phyloP scores from a whole-genome alignment of 208 protist species.

The Novymonas esmeraldas region DNA sequence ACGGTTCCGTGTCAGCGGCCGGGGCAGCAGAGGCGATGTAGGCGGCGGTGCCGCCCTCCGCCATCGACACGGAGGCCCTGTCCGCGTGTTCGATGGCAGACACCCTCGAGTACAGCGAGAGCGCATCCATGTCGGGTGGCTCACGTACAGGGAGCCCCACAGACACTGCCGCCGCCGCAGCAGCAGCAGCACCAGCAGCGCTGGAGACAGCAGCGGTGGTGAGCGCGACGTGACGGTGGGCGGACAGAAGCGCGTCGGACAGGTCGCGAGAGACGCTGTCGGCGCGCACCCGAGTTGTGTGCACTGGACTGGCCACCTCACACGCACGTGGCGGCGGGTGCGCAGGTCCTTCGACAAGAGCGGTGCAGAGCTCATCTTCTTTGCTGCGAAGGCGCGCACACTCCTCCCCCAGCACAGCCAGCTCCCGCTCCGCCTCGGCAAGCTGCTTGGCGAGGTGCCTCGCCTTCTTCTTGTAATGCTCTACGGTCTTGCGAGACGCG shows the following conservation, averaged over 20 bases:
- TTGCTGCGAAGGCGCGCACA: background rate
- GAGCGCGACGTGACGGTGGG: background rate
- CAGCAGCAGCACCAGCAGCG: background rate
- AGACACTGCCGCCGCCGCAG: background rate
- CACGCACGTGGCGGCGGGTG: too few relatives aligned
- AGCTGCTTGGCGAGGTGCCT: constrained; percentile 6
- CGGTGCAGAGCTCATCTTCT: too few relatives aligned
- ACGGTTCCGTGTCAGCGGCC: too few relatives aligned
- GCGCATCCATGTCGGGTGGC: constrained; percentile 15
- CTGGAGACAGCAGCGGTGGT: background rate
- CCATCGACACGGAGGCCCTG: background rate
- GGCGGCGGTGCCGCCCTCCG: background rate
- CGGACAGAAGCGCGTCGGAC: constrained; percentile 26
- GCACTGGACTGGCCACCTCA: constrained; percentile 17
- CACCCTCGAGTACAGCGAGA: constrained; percentile 10
- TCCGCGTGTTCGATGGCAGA: constrained; percentile 11
- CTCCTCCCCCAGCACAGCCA: constrained; percentile 28
- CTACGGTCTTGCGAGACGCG: constrained; percentile 6
- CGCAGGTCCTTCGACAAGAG: too few relatives aligned
- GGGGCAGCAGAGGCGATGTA: background rate
- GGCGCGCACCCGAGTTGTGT: constrained; percentile 9
- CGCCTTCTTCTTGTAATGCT: constrained; percentile 17
- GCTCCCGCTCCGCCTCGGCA: constrained; percentile 15
- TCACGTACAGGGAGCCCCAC: constrained; percentile 4
- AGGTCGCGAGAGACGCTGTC: constrained; percentile 19